Percentiles rank a stretch among this genome's conserved stretches.
These are phyloP conservation scores for Krasilnikovozyma curviuscula DNA, from an alignment of 768 basidiomycete genomes.

Conservation along the genomic window DNA sequence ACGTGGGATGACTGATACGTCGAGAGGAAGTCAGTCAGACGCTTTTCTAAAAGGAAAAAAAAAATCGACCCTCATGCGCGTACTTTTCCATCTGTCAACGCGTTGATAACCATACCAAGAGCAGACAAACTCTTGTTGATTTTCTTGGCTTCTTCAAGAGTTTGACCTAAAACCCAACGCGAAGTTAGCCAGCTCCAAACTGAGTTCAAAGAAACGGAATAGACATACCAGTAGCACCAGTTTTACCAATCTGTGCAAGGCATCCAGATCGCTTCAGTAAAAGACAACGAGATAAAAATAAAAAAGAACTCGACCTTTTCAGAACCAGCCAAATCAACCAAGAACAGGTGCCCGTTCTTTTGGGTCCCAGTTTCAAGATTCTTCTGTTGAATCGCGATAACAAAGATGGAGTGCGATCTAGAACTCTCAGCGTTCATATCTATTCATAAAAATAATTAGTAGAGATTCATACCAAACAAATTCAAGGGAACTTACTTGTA, in stretches of 20 bases:
- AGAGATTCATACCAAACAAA: neutral
- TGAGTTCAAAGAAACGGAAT: too few species aligned
- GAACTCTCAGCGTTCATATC: slow-evolving; percentile 99
- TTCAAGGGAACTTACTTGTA: slow-evolving; percentile 48
- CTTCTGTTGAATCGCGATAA: slow-evolving; percentile 89
- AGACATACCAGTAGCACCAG: slow-evolving; percentile 94
- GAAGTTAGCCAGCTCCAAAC: too few species aligned
- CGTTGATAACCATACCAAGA: slow-evolving; percentile 98
- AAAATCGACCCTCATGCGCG: slow-evolving; percentile 17
- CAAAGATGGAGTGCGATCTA: slow-evolving; percentile 95
- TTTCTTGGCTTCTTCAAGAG: slow-evolving; percentile 98
- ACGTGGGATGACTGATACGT: slow-evolving; percentile 66
- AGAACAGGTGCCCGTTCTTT: slow-evolving; percentile 90
- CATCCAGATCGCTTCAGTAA: neutral
- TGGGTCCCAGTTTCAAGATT: slow-evolving; percentile 89
- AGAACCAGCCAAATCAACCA: slow-evolving; percentile 94
- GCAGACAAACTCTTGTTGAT: slow-evolving; percentile 98
- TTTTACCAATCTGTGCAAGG: slow-evolving; percentile 54
- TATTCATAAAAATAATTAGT: slow-evolving; percentile 23
- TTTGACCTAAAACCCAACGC: too few species aligned
- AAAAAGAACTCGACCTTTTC: slow-evolving; percentile 45
- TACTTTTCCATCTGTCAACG: slow-evolving; percentile 87
- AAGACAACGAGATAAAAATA: neutral
- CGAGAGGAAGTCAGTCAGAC: neutral
- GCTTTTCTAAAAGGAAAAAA: neutral